Conservation (phyloP, 1,139 yeast genomes). For the Zygosaccharomyces sapae region DNA sequence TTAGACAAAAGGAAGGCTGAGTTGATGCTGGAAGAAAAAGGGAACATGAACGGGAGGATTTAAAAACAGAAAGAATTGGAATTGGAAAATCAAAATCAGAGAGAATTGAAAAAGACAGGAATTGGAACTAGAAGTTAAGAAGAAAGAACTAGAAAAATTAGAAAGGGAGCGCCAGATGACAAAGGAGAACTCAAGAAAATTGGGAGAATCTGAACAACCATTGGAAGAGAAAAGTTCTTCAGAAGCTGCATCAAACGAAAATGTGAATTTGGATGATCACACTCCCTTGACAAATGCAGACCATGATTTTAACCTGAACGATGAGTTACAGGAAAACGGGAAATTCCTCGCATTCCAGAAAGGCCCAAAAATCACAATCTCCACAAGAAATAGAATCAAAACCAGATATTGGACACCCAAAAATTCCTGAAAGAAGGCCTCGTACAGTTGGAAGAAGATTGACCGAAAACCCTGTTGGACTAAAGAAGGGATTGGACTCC, state of each 20-base stretch:
- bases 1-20: not conserved
- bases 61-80: slow-evolving; percentile 1
- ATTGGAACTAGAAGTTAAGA: not conserved
- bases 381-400: slow-evolving; percentile 5
- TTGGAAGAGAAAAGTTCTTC: not conserved
- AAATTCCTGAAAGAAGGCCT: not conserved
- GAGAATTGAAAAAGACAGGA: not conserved
- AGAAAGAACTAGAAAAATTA: not conserved
- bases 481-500: too few species aligned
- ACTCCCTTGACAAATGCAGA: not conserved
- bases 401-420: slow-evolving; percentile 1
- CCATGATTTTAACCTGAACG: too few species aligned
- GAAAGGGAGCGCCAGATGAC: not conserved
- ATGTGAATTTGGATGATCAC: not conserved
- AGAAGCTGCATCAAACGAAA: not conserved
- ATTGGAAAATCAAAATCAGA: not conserved
- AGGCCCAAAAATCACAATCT: slow-evolving; percentile 3
- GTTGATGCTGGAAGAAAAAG: not conserved
- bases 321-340: not conserved
- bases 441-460: not conserved
- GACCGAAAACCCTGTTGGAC: not conserved
- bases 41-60: slow-evolving; percentile 1
- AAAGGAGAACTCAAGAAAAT: not conserved
- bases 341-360: slow-evolving; percentile 1
- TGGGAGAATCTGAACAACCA: not conserved